A percentile compares a stretch with the other conserved stretches of the same genome.
These are phyloP conservation scores for Apium graveolens DNA, from an alignment of 129 eudicot species.

Conservation along the genomic window DNA sequence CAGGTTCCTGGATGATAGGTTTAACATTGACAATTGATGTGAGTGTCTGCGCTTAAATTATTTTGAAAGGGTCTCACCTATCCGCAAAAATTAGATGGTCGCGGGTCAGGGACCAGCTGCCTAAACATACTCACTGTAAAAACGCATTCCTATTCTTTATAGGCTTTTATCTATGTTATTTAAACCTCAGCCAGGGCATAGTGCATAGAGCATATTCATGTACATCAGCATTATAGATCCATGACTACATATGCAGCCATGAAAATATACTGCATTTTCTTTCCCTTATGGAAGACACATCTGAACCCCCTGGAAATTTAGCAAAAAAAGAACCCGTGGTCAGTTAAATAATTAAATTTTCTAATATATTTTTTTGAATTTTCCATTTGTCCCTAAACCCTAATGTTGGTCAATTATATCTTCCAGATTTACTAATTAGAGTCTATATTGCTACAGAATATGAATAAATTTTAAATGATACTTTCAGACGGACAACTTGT, in stretches of 20 bases:
- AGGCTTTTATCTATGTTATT: not conserved
- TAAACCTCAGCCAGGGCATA: not conserved
- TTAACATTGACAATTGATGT: too few relatives aligned
- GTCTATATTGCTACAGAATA: not conserved
- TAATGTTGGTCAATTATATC: not conserved
- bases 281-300: not conserved
- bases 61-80: too few relatives aligned
- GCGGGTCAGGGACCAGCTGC: too few relatives aligned
- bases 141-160: not conserved
- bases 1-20: too few relatives aligned
- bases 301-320: not conserved
- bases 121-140: not conserved
- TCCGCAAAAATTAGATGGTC: too few relatives aligned
- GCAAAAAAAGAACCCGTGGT: not conserved
- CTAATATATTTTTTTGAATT: too few relatives aligned
- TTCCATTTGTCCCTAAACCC: not conserved
- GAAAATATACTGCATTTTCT: not conserved
- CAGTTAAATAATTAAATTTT: too few relatives aligned
- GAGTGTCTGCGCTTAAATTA: too few relatives aligned
- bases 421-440: not conserved
- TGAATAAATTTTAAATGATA: not conserved
- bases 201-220: not conserved
- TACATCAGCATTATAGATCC: not conserved
- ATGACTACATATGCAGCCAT: not conserved
- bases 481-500: not conserved